Base-by-base conservation (phyloP, 768 basidiomycete genomes). In the Lactarius hengduanensis region DNA sequence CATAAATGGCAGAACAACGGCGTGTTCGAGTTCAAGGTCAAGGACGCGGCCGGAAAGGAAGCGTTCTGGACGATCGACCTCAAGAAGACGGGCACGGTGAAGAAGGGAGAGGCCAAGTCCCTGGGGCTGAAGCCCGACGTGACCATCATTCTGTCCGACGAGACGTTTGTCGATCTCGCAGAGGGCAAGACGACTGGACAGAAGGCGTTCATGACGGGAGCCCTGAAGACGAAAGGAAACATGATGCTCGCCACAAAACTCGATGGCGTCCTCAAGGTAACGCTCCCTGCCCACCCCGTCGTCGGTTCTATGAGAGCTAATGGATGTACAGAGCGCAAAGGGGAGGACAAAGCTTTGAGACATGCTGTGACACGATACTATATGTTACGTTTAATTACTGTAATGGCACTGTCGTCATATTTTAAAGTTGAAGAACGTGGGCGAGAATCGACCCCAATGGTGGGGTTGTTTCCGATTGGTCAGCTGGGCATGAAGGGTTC, bases 191-290 rank as follows among this genome's bases (percentile, higher is more conserved):
- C 90, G 55, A 93, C 91, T 72, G 94, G 92, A 22, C 95, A 97
- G 78, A 95, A 94, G 75, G 94, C 94, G 26, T 97, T 95, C 80
- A 93, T 98, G 91, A 92, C 91, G 8, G 95, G 95, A 34, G 91
- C 92, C 74, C 84, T 97, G 59, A 96, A 96, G 84, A 90, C 91
- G 18, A 90, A 84, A 75, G 94, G 93, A 63, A 95, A 94, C 78
- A 87, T 95, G 77, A 94, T 96, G 92, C 84, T 96, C 68, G 93
- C 91, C 1, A 96, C 93, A 30, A 98, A 96, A 77, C 90, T 97
- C 41, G 89, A 90, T 70, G 81, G 79, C 11, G 84, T 98, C 16
- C 83, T 98, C 59, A 91, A 90, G 84, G 93, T 92, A 63, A 28
- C 15, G 45, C 16, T 3, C 11, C 13, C n/a, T 26, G n/a, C 7